Conservation (phyloP, 2,329 filamentous ascomycete genomes). For the Aureobasidium sp. region DNA sequence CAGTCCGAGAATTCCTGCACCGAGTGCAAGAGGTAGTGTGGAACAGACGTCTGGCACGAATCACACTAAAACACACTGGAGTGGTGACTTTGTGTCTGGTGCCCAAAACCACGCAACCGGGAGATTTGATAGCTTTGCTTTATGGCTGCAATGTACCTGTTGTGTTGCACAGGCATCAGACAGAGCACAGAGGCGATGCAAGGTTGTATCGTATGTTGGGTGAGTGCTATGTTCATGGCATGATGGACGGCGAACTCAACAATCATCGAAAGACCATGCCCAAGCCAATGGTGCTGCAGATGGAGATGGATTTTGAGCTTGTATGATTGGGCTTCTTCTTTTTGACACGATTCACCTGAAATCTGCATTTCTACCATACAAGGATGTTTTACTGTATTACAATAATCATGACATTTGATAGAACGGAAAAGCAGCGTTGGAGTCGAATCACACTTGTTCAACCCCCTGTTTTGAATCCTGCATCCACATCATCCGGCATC, state of each 20-base stretch:
- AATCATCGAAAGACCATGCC: not conserved
- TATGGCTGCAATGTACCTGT: constrained; percentile 11
- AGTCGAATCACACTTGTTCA: no score
- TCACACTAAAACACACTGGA: not conserved
- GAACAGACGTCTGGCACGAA: not conserved
- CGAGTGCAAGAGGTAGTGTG: constrained; percentile 9
- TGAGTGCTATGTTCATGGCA: constrained; percentile 27
- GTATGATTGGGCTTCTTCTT: not conserved
- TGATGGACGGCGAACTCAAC: constrained; percentile 25
- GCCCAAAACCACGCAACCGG: not conserved
- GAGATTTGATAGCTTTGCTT: constrained; percentile 2
- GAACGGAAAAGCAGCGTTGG: no score
- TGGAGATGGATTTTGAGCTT: not conserved
- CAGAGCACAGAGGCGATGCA: not conserved
- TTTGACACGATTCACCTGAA: not conserved
- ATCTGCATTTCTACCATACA: no score
- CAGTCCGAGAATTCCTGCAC: constrained; percentile 2
- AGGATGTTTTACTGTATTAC: no score
- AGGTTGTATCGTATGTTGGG: constrained; percentile 15
- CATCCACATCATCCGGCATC: no score
- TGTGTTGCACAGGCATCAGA: not conserved
- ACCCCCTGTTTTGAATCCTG: no score
- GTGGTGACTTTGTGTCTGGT: not conserved
- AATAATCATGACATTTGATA: no score
- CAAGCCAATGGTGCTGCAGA: not conserved